Base-by-base conservation (phyloP, 768 basidiomycete species). In the Holtermannia corniformis region DNA sequence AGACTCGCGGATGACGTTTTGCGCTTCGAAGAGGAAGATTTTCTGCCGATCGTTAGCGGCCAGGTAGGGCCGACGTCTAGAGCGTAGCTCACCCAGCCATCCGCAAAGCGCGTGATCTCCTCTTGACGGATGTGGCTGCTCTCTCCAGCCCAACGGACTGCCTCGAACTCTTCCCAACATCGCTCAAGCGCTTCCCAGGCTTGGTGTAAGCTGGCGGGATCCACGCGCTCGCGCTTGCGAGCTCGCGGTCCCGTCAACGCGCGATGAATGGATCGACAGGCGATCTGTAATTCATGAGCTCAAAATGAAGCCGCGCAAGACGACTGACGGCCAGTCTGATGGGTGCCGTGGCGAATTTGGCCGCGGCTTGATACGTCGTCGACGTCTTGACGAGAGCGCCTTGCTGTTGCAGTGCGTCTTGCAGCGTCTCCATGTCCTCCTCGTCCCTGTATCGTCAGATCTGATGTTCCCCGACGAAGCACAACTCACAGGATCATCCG, bases 21-120 rank as follows among this genome's bases (percentile, higher is more conserved):
- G 85, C 82, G 68, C 64, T 72, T 92, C 87, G 60, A 93, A 93
- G 57, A 92, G 82, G 72, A 87, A 90, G 50, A 89, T 85, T 82
- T 86, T 64, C 48, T 62, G n/a, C n/a, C n/a, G n/a, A 60, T 46
- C 45, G 26, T 24, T 51, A 41, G 53, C 26, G 27, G 11, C 43
- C 19, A 28, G 40, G 40, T 27, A 4, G n/a, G n/a, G n/a, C n/a
- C n/a, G n/a, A n/a, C n/a, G n/a, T n/a, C n/a, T n/a, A n/a, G n/a
- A 4, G 22, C 20, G 40, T 26, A 20, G 73, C 80, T 59, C 64
- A 89, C 84, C 89, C 90, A 93, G 27, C 84, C 82, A 63, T 85
- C 82, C 43, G 84, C 82, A 66, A 86, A 91, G 52, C 32, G 32
- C 32, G 16, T 16, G 10, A 37, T 7, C 32, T 37, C 32, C 16